Evolutionary conservation across 106 monocot species (phyloP).

Genomic region (Alisma plantagoaquatica): DNA sequence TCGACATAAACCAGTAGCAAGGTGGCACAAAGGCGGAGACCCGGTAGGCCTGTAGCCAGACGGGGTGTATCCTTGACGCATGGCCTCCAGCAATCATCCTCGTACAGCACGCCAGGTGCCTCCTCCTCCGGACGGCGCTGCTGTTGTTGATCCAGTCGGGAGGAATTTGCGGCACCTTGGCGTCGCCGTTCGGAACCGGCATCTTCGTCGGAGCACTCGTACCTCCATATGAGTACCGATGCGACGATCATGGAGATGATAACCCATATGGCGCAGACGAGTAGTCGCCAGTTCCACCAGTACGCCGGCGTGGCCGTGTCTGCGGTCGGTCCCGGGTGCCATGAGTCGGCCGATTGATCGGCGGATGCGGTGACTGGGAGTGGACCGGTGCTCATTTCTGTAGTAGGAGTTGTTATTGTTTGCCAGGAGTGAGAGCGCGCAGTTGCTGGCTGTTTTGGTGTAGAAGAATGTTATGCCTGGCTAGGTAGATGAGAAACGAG

Average conservation of each 20-base stretch:
- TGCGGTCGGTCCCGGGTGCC: slow-evolving; percentile 35
- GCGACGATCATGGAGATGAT: slow-evolving; percentile 35
- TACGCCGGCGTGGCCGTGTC: slow-evolving; percentile 30
- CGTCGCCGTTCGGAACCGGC: not conserved
- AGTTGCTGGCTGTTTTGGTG: too few species aligned
- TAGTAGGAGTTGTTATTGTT: too few species aligned
- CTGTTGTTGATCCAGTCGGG: too few species aligned
- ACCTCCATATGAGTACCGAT: slow-evolving; percentile 48
- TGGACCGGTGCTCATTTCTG: too few species aligned
- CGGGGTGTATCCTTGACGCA: slow-evolving; percentile 63
- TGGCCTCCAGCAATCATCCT: slow-evolving; percentile 62
- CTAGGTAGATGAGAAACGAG: too few species aligned
- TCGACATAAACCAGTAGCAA: slow-evolving; percentile 28
- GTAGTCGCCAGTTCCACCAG: slow-evolving; percentile 74
- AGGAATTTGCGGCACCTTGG: slow-evolving; percentile 8
- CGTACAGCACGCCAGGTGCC: slow-evolving; percentile 28
- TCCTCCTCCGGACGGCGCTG: slow-evolving; percentile 1
- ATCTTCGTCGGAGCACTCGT: slow-evolving; percentile 26
- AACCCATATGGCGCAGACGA: slow-evolving; percentile 48
- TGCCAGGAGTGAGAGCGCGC: too few species aligned
- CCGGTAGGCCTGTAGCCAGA: slow-evolving; percentile 53
- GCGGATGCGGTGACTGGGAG: slow-evolving; percentile 15
- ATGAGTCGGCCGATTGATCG: slow-evolving; percentile 32
- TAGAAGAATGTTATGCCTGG: too few species aligned
- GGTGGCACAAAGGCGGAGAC: slow-evolving; percentile 36